Conservation (phyloP, 2,329 filamentous ascomycete species). For the Aschersonia sp. region DNA sequence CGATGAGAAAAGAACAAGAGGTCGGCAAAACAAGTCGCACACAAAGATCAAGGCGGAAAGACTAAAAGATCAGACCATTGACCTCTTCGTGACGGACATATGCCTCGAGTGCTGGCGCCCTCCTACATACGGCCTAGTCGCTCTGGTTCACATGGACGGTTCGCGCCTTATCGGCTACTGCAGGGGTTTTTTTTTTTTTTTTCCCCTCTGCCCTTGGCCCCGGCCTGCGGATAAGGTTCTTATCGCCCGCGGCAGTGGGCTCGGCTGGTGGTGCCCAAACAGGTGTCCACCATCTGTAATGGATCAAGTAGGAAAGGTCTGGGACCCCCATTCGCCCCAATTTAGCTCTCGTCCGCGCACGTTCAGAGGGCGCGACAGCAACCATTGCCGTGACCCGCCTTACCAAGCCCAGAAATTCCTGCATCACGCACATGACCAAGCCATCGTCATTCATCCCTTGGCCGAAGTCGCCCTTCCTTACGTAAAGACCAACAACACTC, state of each 20-base stretch:
- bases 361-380: not conserved
- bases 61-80: too few species aligned
- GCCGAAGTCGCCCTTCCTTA: constrained; percentile 11
- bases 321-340: not conserved
- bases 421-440: not conserved
- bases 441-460: too few species aligned
- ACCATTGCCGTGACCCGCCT: not conserved
- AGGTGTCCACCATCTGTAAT: not conserved
- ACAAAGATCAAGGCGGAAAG: too few species aligned
- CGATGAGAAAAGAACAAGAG: too few species aligned
- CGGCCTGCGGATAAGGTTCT: not conserved
- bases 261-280: not conserved
- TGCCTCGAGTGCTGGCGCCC: too few species aligned
- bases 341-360: not conserved
- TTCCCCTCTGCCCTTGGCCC: not conserved
- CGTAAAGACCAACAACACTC: constrained; percentile 6
- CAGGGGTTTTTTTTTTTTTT: constrained; percentile 2
- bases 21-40: too few species aligned
- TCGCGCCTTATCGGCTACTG: constrained; percentile 3
- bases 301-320: too few species aligned
- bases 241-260: not conserved
- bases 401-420: not conserved
- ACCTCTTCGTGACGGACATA: too few species aligned
- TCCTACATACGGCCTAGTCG: too few species aligned
- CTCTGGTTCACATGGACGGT: not conserved